Base-by-base conservation (phyloP, 805 yeast species). In the Metschnikowia colocasiae region DNA sequence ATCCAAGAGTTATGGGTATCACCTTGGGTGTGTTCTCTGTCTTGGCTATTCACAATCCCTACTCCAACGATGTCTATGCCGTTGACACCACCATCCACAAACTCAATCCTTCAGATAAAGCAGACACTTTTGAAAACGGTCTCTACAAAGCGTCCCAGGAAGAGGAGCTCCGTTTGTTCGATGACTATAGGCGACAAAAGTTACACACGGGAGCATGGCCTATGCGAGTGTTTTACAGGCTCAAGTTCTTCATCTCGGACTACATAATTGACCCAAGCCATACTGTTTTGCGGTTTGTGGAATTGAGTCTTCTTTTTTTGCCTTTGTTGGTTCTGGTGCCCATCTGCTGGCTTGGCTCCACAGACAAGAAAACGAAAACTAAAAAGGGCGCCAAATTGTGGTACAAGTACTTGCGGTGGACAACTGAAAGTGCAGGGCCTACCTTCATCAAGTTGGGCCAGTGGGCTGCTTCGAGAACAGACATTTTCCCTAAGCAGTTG, bases 381-480 rank as follows among this genome's bases (percentile, higher is more conserved):
- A 73, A 83, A 29, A 59, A 75, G 3, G 96, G 96, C 0, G 78
- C 87, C 1, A 56, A 75, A 16, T 34, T 81, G 18, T 92, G 97
- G 97, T 91, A 78, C 64, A 65, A 67, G 45, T 65, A 81, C 40
- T 67, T 92, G 18, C 74, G 88, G 41, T 64, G 77, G 61, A 69
- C 85, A 1, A 80, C 94, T 48, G 96, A 92, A 64, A 52, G 71
- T 15, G 97, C 96, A 0, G 99, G 99, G 0, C 96, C 98, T 2
- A 85, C 96, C 3, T 94, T 86, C 62, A 82, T 86, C 47, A 86
- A 88, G 64, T 76, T 94, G 48, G 99, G 98, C 3, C 99, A 94
- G 69, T 94, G 99, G 99, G 99, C 99, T 0, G 97, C 97, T 2
- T 86, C 96, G 9, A 79, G 99, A 64, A 87, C 95, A 0, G 99